Evolutionary conservation across 257 asterid species (phyloP), one percentile per base, ranked within the genome.

Genomic region (Capsicum baccatum): DNA sequence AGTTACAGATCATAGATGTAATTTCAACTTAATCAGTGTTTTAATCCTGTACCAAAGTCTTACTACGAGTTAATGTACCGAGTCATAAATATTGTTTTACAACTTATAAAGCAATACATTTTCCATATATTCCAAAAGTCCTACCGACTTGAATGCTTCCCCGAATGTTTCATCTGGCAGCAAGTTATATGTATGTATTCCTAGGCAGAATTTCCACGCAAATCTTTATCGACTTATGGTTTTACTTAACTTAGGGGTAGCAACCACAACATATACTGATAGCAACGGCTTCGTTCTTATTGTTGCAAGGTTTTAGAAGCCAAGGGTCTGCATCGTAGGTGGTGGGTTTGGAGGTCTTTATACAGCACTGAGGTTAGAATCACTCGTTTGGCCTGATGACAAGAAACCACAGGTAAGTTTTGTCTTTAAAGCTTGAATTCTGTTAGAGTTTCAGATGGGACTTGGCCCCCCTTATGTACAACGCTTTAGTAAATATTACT

Each of bases 311-410:
- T 26, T 26, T 26, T 26, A 96, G 99, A 91, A 94, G 83, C 98
- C 99, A 80, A 91, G 98, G 87, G 95, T 96, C 76, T 96, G 99
- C 92, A 96, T 96, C 81, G 89, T 96, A 79, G 99, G 99, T 85
- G 99, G 98, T 89, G 99, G 98, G 52, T 96, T 96, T 73, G 99
- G 99, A 90, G 99, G 99, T 57, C 92, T 96, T 59, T 96, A 94
- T 91, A 96, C 99, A 78, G 99, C 98, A 70, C 86, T 96, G 88
- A 88, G 99, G 89, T 89, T 96, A 86, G 98, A 93, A 85, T 92
- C 98, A 73, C 98, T 96, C 84, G 94, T 90, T 86, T 96, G 99
- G 99, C 95, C 98, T 13, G 94, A 92, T 85, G 97, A 93, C 86
- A 96, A 92, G 90, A 96, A 89, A 84, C 99, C 99, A n/a, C 99